These are phyloP conservation scores for Rhododendron simsii DNA, from an alignment of 148 eudicot species.

Conservation along the genomic window DNA sequence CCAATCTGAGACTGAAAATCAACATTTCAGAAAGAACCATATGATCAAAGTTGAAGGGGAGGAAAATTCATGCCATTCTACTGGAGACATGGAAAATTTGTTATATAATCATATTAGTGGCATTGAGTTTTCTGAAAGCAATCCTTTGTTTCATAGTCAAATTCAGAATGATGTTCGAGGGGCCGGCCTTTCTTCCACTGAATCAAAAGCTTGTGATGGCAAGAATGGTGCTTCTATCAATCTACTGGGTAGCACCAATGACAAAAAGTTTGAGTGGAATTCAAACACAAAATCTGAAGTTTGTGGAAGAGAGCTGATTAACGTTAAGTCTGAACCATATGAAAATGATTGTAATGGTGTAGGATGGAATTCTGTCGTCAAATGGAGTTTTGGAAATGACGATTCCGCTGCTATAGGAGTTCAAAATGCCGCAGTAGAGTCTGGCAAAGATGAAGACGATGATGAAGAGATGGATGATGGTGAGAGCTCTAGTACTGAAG, in stretches of 20 bases:
- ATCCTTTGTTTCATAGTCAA: neutral
- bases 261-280: neutral
- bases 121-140: neutral
- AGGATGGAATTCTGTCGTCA: neutral
- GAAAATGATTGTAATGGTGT: neutral
- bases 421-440: neutral
- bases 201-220: neutral
- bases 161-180: neutral
- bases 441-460: neutral
- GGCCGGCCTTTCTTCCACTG: neutral
- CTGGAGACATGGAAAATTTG: neutral
- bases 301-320: neutral
- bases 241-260: neutral
- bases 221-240: neutral
- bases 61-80: neutral
- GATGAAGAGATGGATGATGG: conserved; percentile 10
- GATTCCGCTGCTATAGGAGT: neutral
- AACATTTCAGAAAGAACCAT: neutral
- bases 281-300: neutral
- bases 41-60: neutral
- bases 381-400: neutral
- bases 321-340: neutral
- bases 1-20: neutral
- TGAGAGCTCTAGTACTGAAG: neutral
- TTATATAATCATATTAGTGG: neutral